A percentile compares a stretch with the other conserved stretches of the same genome.
phyloP scores from a whole-genome alignment of 2,329 filamentous ascomycete genomes.

The Lecanicillium sp. region DNA sequence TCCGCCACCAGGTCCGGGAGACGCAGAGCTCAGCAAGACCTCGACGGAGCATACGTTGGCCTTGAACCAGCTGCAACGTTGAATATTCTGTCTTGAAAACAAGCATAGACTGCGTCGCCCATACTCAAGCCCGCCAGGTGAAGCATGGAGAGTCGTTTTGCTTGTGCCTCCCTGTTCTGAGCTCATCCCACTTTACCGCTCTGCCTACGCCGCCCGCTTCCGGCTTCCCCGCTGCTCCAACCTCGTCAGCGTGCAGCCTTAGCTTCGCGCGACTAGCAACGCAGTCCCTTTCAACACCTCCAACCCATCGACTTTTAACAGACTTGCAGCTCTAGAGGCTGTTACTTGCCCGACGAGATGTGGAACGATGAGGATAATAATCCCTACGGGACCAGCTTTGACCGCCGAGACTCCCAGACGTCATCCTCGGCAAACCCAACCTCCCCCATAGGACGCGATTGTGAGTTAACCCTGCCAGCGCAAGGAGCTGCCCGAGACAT shows the following conservation, averaged over 20 bases:
- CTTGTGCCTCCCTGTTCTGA: no score
- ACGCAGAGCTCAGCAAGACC: neutral
- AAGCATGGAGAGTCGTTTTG: no score
- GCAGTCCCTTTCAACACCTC: no score
- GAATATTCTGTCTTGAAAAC: neutral
- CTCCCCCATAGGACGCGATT: conserved; percentile 49
- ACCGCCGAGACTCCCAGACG: conserved; percentile 72
- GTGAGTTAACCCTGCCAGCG: conserved; percentile 35
- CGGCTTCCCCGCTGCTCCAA: no score
- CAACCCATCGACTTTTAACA: neutral
- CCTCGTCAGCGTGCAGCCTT: no score
- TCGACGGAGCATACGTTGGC: neutral
- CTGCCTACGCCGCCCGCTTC: no score
- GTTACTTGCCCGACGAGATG: conserved; percentile 44
- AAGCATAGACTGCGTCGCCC: no score
- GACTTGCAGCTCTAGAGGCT: no score
- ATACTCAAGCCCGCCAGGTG: neutral
- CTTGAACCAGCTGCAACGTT: no score
- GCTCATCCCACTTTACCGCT: no score
- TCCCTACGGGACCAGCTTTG: conserved; percentile 86
- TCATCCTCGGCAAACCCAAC: conserved; percentile 60
- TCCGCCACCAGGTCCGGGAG: neutral
- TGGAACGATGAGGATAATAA: conserved; percentile 99
- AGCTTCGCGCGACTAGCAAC: neutral
- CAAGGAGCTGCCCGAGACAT: neutral